Conservation (phyloP, 352 stramenopile species). For the Globisporangium irregulare region DNA sequence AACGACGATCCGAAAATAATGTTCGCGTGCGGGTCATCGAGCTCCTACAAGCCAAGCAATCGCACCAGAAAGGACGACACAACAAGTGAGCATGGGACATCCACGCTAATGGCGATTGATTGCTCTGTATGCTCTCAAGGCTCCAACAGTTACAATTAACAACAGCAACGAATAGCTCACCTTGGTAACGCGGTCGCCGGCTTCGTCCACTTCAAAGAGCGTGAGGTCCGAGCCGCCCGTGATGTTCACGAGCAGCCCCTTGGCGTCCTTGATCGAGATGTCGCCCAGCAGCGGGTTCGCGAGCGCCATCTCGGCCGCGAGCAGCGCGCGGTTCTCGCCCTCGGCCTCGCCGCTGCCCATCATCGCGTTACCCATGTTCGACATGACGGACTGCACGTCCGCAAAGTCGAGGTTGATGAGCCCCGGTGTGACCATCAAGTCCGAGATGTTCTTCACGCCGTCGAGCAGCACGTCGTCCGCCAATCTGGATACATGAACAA, state of each 20-base stretch:
- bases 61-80: neutral
- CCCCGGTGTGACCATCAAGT: slow-evolving; percentile 87
- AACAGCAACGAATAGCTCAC: slow-evolving; percentile 11
- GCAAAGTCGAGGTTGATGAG: slow-evolving; percentile 89
- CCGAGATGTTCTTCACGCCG: slow-evolving; percentile 87
- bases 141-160: neutral
- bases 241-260: slow-evolving; percentile 95
- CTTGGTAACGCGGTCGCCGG: slow-evolving; percentile 80
- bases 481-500: slow-evolving; percentile 34
- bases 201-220: slow-evolving; percentile 90
- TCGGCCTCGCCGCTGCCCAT: slow-evolving; percentile 91
- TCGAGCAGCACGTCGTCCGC: slow-evolving; percentile 84
- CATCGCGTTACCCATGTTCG: slow-evolving; percentile 87
- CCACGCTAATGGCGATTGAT: too few species aligned
- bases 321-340: slow-evolving; percentile 85
- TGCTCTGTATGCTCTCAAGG: neutral
- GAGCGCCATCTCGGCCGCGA: slow-evolving; percentile 81
- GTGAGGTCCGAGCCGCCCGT: slow-evolving; percentile 92
- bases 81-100: neutral
- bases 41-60: slow-evolving; percentile 37
- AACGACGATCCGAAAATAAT: slow-evolving; percentile 89
- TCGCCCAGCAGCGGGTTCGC: slow-evolving; percentile 87
- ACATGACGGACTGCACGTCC: slow-evolving; percentile 87
- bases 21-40: slow-evolving; percentile 85
- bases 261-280: slow-evolving; percentile 89